A percentile compares a stretch with the other conserved stretches of the same genome.
Conservation (phyloP, 108 stramenopile species). For the Cylindrotheca closterium region DNA sequence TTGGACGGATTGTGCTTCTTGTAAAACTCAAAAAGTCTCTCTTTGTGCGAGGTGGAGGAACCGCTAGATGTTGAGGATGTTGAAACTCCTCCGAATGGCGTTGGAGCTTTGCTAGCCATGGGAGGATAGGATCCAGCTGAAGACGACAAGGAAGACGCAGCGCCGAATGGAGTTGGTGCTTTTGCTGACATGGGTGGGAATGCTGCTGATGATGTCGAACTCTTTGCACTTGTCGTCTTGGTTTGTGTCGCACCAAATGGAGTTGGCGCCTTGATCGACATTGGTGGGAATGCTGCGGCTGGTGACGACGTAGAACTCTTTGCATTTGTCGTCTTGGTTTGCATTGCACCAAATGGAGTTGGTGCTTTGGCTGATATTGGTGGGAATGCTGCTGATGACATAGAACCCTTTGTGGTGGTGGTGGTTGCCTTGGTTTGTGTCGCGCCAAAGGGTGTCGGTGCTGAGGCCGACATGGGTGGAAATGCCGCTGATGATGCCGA, state of each 20-base stretch:
- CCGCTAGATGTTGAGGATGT: neutral
- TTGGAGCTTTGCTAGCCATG: slow-evolving; percentile 38
- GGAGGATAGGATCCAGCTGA: slow-evolving; percentile 30
- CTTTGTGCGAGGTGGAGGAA: slow-evolving; percentile 35
- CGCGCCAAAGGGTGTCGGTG: slow-evolving; percentile 39
- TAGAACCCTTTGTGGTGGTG: neutral
- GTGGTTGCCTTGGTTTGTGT: neutral
- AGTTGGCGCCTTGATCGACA: slow-evolving; percentile 37
- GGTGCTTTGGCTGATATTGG: slow-evolving; percentile 30
- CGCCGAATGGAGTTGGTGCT: neutral
- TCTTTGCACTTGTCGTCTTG: neutral
- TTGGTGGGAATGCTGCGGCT: slow-evolving; percentile 39
- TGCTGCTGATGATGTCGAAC: slow-evolving; percentile 1
- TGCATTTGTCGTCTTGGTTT: neutral
- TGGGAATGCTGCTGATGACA: slow-evolving; percentile 8
- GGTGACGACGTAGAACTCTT: neutral
- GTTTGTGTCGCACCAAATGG: slow-evolving; percentile 26
- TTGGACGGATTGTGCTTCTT: slow-evolving; percentile 67
- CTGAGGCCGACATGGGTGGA: slow-evolving; percentile 49
- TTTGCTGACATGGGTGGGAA: slow-evolving; percentile 55
- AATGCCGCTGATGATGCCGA: slow-evolving; percentile 11
- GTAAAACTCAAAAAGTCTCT: slow-evolving; percentile 65
- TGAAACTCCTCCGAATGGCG: slow-evolving; percentile 19
- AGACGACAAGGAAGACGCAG: neutral
- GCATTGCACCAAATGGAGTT: neutral